Percentiles rank a stretch among this genome's conserved stretches.
Evolutionary conservation across 164 flowering plant species (phyloP).

Genomic region (Nelumbo lutea): DNA sequence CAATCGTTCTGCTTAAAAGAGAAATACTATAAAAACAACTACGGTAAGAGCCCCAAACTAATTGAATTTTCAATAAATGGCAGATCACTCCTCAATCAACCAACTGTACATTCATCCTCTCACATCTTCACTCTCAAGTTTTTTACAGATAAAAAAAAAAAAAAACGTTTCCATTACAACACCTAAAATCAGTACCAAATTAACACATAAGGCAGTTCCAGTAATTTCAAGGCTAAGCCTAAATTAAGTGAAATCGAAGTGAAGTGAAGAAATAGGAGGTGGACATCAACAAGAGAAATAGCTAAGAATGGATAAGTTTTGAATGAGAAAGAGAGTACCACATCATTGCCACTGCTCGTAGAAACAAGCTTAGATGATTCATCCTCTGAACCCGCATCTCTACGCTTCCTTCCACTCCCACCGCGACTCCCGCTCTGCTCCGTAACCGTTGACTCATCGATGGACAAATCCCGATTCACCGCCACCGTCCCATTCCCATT

Average conservation of each 20-base stretch:
- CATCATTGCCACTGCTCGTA: slow-evolving; percentile 41
- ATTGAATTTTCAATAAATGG: too few relatives aligned
- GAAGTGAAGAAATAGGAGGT: background rate
- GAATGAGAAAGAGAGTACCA: slow-evolving; percentile 18
- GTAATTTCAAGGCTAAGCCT: background rate
- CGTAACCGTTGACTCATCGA: slow-evolving; percentile 63
- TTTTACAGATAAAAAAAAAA: background rate
- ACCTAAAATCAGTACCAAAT: too few relatives aligned
- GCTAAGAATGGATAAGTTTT: too few relatives aligned
- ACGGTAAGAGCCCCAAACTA: too few relatives aligned
- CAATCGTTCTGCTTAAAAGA: slow-evolving; percentile 50
- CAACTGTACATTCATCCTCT: too few relatives aligned
- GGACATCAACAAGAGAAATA: background rate
- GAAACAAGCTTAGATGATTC: slow-evolving; percentile 49
- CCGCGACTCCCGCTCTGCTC: slow-evolving; percentile 50
- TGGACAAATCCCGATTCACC: too few relatives aligned
- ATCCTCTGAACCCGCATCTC: slow-evolving; percentile 43
- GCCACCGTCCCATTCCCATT: slow-evolving; percentile 30
- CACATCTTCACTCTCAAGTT: too few relatives aligned
- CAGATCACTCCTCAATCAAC: too few relatives aligned
- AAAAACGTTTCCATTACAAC: too few relatives aligned
- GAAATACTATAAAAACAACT: too few relatives aligned
- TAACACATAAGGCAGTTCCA: background rate
- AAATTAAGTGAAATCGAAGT: background rate
- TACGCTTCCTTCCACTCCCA: slow-evolving; percentile 31